Base-by-base conservation (phyloP, 1,139 yeast genomes). In the Pichia sp. region DNA sequence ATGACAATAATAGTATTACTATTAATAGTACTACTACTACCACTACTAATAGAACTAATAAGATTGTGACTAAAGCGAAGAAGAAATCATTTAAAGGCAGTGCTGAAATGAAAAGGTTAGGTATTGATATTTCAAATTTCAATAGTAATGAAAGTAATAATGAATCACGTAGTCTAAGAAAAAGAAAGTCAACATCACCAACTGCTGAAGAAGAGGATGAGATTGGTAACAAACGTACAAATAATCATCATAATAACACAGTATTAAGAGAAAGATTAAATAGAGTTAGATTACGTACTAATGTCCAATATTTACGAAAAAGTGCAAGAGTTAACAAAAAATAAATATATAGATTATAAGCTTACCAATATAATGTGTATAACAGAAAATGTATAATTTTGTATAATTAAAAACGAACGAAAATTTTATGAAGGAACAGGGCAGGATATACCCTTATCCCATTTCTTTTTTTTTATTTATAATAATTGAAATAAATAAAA, bases 271-370 rank as follows among this genome's bases (percentile, higher is more conserved):
- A 45, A 8, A 40, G 51, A 33, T 35, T 48, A 26, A 37, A 48
- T 41, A 40, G 49, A 27, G 51, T 48, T 4, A 48, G 33, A 32
- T 16, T 34, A 12, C 44, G 51, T 22, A 37, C 49, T 4, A 37
- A 39, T 35, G 47, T 30, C 22, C 48, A 47, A 37, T 42, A 39
- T 20, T 24, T 42, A 36, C 39, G 43, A 23, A 36, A 41, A 32
- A 45, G 37, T 23, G 27, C 31, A 23, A 39, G 41, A 16, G 16
- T 31, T 31, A 30, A 26, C 8, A 26, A 26, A 37, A 37, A 12
- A 30, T 4, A 32, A 36, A 12, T 35, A 35, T n/a, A 26, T 8
- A 30, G 20, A 28, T 23, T 24, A 35, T 23, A 20, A 32, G n/a
- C 20, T 32, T 30, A 16, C 11, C n/a, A n/a, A n/a, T n/a, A n/a